These are phyloP conservation scores for Plasmodium inui DNA, from an alignment of 169 alveolate species.

Conservation along the genomic window DNA sequence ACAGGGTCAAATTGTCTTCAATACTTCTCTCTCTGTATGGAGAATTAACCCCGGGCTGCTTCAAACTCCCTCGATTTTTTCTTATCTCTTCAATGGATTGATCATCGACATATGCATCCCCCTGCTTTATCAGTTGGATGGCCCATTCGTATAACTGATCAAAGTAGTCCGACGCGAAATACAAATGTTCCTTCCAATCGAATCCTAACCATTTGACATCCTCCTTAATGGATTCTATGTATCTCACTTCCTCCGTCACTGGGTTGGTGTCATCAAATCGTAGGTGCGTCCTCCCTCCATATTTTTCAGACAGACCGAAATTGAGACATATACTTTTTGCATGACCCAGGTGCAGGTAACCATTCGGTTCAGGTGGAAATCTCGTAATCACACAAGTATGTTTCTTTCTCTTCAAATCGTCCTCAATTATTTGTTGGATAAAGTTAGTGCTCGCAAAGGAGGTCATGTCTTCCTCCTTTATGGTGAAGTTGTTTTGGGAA, in stretches of 20 bases:
- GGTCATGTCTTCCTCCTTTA: constrained; percentile 17
- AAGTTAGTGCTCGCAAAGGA: constrained; percentile 77
- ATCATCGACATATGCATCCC: constrained; percentile 98
- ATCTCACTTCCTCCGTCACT: constrained; percentile 95
- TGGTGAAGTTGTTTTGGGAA: constrained; percentile 2
- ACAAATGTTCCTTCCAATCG: constrained; percentile 94
- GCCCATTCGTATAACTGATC: constrained; percentile 97
- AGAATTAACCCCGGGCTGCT: constrained; percentile 91
- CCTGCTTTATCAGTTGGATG: constrained; percentile 93
- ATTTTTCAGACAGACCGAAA: constrained; percentile 94
- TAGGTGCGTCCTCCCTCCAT: constrained; percentile 95
- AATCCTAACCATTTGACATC: constrained; percentile 97
- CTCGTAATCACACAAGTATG: constrained; percentile 92
- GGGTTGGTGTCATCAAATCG: constrained; percentile 99
- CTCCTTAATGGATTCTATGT: constrained; percentile 93
- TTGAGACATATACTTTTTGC: constrained; percentile 98
- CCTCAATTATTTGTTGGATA: constrained; percentile 87
- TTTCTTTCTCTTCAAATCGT: constrained; percentile 85
- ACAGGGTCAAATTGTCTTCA: constrained; percentile 96
- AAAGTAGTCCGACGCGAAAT: constrained; percentile 98
- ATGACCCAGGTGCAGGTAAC: constrained; percentile 99
- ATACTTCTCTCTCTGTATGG: constrained; percentile 95
- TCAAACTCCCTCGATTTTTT: constrained; percentile 90
- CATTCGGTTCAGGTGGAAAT: constrained; percentile 99
- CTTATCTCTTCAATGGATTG: constrained; percentile 94